Base-by-base conservation (phyloP, 176 grass and related monocot species). In the Avena sativa region DNA sequence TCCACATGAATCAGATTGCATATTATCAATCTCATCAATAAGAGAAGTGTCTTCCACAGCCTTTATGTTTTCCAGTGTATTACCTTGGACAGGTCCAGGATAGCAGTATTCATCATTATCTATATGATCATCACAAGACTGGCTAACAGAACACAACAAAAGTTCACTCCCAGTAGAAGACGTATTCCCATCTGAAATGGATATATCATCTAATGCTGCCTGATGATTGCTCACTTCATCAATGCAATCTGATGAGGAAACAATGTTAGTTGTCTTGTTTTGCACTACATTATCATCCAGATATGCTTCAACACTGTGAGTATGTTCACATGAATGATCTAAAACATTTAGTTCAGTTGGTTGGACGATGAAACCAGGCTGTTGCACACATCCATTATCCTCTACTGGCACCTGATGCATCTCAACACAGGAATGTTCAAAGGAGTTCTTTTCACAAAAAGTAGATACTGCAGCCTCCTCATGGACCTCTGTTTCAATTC, bases 1-100 rank as follows among this genome's bases (percentile, higher is more conserved):
- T 85, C 40, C 43, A 81, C 76, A 91, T 47, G 87, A 77, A 77
- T 91, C 82, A 62, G 86, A 85, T 50, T 59, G 72, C 81, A 74
- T 58, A 25, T 48, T 20, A 28, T 49, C 67, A 75, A 59, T 64
- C 16, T 87, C 75, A 43, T 84, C 50, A 53, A 74, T 84, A 60
- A n/a, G 72, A 83, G 76, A 77, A 32, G 52, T 46, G 50, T 81
- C 66, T 76, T 83, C 84, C 30, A 72, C 34, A 67, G 6, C 16
- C 28, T 79, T 80, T 60, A 59, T n/a, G 3, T 2, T 85, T 77
- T 81, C 76, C 34, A 15, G 26, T 58, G 68, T 68, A 51, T 50
- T 26, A 25, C 58, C 79, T 75, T 79, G 55, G 61, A 38, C 79
- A 83, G 16, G 44, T 85, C 44, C 69, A 75, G 84, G 19, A 87